Conservation (phyloP, 2,329 filamentous ascomycete genomes). For the Venturia asperata region DNA sequence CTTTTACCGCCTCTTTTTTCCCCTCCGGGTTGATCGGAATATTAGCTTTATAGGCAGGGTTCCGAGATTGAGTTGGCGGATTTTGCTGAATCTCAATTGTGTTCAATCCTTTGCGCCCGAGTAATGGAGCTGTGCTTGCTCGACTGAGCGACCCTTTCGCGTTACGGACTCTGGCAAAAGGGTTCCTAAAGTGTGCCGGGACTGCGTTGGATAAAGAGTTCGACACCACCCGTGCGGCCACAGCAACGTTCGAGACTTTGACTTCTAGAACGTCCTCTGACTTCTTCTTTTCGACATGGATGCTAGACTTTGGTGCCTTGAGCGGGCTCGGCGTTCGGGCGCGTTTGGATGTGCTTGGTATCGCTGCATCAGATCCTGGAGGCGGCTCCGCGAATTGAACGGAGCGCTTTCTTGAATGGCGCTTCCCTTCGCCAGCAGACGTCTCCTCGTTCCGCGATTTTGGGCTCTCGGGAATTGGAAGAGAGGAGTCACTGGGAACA, state of each 20-base stretch:
- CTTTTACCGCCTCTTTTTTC: constrained; percentile 27
- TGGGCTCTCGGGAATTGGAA: constrained; percentile 21
- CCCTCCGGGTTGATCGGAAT: constrained; percentile 26
- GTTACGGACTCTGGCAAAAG: constrained; percentile 17
- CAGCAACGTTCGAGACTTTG: constrained; percentile 17
- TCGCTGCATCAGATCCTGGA: neutral
- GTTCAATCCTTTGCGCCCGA: constrained; percentile 28
- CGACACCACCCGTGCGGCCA: constrained; percentile 24
- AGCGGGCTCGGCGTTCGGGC: constrained; percentile 5
- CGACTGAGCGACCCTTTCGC: constrained; percentile 18
- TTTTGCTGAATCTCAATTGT: constrained; percentile 75
- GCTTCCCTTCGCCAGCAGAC: constrained; percentile 22
- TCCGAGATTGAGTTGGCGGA: constrained; percentile 72
- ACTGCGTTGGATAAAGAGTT: constrained; percentile 17
- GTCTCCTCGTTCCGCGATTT: constrained; percentile 15
- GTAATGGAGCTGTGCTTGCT: constrained; percentile 14
- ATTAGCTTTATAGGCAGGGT: constrained; percentile 73
- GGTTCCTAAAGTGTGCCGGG: constrained; percentile 18
- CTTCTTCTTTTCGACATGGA: constrained; percentile 10
- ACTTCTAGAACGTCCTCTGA: neutral
- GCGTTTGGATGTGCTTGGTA: neutral
- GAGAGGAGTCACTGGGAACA: constrained; percentile 28
- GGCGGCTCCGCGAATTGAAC: constrained; percentile 24
- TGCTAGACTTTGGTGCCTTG: constrained; percentile 10
- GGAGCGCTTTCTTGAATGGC: constrained; percentile 36